phyloP scores from a whole-genome alignment of 2,329 filamentous ascomycete species.

The Microdochium paspali region DNA sequence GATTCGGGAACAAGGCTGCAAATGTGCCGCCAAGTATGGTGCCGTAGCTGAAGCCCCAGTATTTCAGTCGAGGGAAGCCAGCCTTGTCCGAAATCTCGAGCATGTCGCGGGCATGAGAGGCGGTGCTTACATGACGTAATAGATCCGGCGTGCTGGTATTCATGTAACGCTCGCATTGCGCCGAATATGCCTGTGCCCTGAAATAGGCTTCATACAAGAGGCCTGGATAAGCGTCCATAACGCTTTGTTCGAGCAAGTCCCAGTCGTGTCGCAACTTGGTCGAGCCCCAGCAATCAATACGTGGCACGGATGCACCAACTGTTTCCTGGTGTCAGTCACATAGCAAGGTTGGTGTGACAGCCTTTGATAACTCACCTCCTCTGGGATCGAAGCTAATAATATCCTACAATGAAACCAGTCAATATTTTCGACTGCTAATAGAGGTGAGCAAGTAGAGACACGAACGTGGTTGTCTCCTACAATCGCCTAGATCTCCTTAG shows the following conservation, averaged over 20 bases:
- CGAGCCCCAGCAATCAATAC: conserved; percentile 40
- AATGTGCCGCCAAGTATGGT: conserved; percentile 42
- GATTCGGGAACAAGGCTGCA: conserved; percentile 40
- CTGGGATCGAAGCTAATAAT: no score
- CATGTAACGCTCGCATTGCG: conserved; percentile 30
- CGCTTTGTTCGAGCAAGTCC: conserved; percentile 31
- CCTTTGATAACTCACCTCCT: no score
- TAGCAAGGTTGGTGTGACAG: no score
- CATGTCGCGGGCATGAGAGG: conserved; percentile 36
- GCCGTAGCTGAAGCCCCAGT: conserved; percentile 48
- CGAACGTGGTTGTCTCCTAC: conserved; percentile 32
- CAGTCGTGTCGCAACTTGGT: conserved; percentile 30
- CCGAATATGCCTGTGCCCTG: conserved; percentile 29
- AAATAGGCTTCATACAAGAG: conserved; percentile 34
- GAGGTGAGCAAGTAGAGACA: conserved; percentile 18
- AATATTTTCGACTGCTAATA: no score
- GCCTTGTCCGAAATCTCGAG: conserved; percentile 28
- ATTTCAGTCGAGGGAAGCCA: conserved; percentile 31
- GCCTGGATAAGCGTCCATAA: conserved; percentile 36
- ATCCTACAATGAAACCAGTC: no score
- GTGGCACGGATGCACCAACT: conserved; percentile 37
- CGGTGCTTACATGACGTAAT: conserved; percentile 30
- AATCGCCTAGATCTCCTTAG: conserved; percentile 27
- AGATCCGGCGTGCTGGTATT: conserved; percentile 16
- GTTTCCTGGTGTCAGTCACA: conserved; percentile 36